Base-by-base conservation (phyloP, 768 basidiomycete genomes). In the Tubosaeta sp. region DNA sequence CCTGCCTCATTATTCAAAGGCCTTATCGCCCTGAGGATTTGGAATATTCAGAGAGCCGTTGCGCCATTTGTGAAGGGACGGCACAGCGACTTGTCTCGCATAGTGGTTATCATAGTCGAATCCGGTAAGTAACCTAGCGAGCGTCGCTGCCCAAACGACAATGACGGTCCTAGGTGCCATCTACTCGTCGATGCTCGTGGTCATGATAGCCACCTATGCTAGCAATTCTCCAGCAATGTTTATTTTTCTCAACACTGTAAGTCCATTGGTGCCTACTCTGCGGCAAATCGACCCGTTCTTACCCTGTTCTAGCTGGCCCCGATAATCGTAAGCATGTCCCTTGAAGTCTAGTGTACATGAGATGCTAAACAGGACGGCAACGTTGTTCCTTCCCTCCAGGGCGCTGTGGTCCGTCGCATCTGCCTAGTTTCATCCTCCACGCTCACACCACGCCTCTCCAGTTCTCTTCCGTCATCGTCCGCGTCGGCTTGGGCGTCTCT, bases 381-480 rank as follows among this genome's bases (percentile, higher is more conserved):
- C 31, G 9, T 53, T 16, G 9, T 10, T 16, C 27, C 3, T n/a
- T 14, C 29, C 25, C 11, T 16, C 6, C 26, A 60, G 58, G 59
- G 59, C 27, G 53, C 57, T 2, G 55, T 60, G 46, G 64, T 63
- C 46, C 43, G 61, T 51, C 29, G 17, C 11, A 22, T 16, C 17
- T 3, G 22, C 3, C 9, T 29, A 14, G 19, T 8, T 16, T 11
- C 39, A 39, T 13, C 13, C 1, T 6, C 17, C 8, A 6, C 1
- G 17, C 38, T 48, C 38, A 48, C 13, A 2, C 22, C 22, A 22
- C 22, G 22, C 22, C 22, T 22, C 22, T 11, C 1, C 43, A 50
- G 49, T 66, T 65, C 46, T 64, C 65, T 37, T 60, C 56, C 35
- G 61, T 66, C 7, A 65, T 66, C 44, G 57, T 65, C 29, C 65